phyloP scores from a whole-genome alignment of 495 filamentous ascomycete species.

The Letharia columbiana region DNA sequence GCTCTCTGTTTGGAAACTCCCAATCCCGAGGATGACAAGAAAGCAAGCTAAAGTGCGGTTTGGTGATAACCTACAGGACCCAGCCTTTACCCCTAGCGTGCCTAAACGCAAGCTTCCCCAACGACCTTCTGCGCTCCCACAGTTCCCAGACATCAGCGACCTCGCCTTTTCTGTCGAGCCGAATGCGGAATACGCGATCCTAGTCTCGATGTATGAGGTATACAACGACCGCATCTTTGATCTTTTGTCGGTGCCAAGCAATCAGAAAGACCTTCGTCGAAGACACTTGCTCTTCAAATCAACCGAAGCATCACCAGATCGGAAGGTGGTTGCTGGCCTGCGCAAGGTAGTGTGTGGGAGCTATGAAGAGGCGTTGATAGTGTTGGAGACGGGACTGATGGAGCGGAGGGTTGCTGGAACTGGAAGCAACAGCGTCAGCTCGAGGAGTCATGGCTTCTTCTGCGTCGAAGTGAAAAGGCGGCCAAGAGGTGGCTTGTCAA shows the following conservation, averaged over 20 bases:
- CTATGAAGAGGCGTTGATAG: constrained; percentile 78
- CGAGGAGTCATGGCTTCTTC: constrained; percentile 92
- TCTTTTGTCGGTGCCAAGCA: constrained; percentile 55
- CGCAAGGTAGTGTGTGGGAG: constrained; percentile 82
- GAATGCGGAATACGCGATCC: constrained; percentile 73
- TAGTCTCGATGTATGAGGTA: constrained; percentile 97
- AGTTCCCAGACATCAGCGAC: constrained; percentile 64
- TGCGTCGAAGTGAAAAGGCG: constrained; percentile 90
- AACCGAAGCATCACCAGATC: constrained; percentile 72
- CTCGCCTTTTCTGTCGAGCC: constrained; percentile 58
- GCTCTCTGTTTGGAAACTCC: constrained; percentile 16
- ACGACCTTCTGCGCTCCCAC: constrained; percentile 56
- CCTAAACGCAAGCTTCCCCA: constrained; percentile 52
- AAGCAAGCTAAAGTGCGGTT: constrained; percentile 31
- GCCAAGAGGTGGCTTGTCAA: constrained; percentile 44
- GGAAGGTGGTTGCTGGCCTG: constrained; percentile 85
- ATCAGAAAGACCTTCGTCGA: constrained; percentile 57
- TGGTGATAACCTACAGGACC: constrained; percentile 42
- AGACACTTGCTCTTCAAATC: constrained; percentile 78
- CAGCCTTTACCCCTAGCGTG: constrained; percentile 39
- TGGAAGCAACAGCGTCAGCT: constrained; percentile 78
- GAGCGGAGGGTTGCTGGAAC: constrained; percentile 87
- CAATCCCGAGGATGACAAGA: constrained; percentile 23
- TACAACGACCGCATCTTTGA: constrained; percentile 99
- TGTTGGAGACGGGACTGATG: constrained; percentile 81